Percentiles rank a stretch among this genome's conserved stretches.
Evolutionary conservation across 805 yeast genomes (phyloP).

Genomic region (Monosporozyma aerobia): DNA sequence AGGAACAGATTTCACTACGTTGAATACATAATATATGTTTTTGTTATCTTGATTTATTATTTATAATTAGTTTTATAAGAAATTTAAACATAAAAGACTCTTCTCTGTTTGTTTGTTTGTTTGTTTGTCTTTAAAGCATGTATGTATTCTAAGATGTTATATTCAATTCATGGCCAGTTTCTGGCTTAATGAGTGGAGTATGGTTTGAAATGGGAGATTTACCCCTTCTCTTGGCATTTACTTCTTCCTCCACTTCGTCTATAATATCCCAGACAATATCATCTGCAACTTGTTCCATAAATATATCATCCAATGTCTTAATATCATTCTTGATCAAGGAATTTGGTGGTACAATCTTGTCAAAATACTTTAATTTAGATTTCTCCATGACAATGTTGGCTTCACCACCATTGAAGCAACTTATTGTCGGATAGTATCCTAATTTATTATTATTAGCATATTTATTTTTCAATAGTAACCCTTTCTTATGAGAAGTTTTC

Average conservation of each 20-base stretch:
- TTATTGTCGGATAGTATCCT: constrained; percentile 88
- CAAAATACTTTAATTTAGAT: constrained; percentile 39
- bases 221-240: not conserved
- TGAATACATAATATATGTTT: not conserved
- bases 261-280: constrained; percentile 75
- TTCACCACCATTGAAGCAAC: constrained; percentile 71
- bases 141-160: not conserved
- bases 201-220: not conserved
- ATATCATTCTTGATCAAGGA: constrained; percentile 26
- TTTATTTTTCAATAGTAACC: constrained; percentile 26
- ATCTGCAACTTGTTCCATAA: constrained; percentile 63
- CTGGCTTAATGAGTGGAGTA: not conserved
- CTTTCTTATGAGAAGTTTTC: constrained; percentile 24
- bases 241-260: constrained; percentile 66
- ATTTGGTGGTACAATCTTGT: constrained; percentile 28
- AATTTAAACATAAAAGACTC: not conserved
- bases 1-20: not conserved
- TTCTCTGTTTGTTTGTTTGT: not conserved
- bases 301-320: constrained; percentile 49
- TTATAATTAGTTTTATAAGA: not conserved
- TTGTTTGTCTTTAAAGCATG: not conserved
- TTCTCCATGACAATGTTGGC: constrained; percentile 62
- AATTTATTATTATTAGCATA: constrained; percentile 68
- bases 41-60: not conserved
- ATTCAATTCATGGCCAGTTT: not conserved